Conservation (phyloP, 2,329 filamentous ascomycete genomes). For the Talaromyces sp. region DNA sequence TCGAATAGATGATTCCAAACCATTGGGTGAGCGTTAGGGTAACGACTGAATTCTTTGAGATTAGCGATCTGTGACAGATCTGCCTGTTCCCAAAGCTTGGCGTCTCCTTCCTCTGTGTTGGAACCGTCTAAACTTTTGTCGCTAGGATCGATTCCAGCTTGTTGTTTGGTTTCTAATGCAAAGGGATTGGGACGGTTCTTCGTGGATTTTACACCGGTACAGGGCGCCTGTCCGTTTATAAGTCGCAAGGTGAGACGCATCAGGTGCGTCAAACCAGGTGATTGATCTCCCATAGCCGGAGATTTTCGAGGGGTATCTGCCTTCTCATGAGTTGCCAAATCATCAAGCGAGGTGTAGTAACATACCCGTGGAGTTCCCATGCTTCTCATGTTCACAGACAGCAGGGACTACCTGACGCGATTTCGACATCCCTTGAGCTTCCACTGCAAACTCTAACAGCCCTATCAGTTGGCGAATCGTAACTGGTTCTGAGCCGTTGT, state of each 20-base stretch:
- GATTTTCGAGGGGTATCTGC: not conserved
- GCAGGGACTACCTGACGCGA: not conserved
- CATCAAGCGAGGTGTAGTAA: not conserved
- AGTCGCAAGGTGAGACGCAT: not conserved
- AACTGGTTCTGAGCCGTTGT: not conserved
- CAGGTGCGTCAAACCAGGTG: not conserved
- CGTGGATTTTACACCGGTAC: not conserved
- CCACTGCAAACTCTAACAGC: constrained; percentile 18
- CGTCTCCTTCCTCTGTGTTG: too few relatives aligned
- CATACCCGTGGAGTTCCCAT: not conserved
- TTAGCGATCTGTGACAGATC: too few relatives aligned
- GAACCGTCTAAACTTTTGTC: too few relatives aligned
- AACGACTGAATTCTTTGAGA: too few relatives aligned
- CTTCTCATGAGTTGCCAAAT: not conserved
- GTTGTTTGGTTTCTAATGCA: not conserved
- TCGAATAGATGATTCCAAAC: not conserved
- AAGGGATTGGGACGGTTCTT: not conserved
- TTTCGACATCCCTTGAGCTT: not conserved
- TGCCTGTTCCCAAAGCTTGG: too few relatives aligned
- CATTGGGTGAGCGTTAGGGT: not conserved
- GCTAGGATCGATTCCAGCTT: not conserved
- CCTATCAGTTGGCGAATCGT: not conserved
- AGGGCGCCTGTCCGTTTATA: not conserved
- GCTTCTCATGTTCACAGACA: not conserved
- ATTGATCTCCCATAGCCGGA: not conserved